Evolutionary conservation across 305 asterid genomes (phyloP).

Genomic region (Rubia tinctorum): DNA sequence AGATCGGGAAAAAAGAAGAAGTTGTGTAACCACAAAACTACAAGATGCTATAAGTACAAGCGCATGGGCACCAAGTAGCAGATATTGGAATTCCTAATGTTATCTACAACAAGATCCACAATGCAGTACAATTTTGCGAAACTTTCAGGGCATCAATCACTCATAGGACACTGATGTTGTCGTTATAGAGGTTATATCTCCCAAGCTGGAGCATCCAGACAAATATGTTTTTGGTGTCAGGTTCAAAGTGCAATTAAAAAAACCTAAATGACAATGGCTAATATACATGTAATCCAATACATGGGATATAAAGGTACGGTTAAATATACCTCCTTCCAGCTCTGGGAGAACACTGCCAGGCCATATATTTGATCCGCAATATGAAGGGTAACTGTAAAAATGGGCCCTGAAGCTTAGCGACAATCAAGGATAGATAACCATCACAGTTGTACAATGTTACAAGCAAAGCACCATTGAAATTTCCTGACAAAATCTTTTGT

Average conservation of each 20-base stretch:
- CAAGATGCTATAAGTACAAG: not conserved
- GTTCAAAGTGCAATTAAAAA: not conserved
- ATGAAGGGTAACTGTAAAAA: conserved; percentile 71
- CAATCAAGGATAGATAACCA: not conserved
- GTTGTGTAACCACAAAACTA: conserved; percentile 8
- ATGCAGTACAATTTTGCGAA: not conserved
- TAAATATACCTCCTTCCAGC: conserved; percentile 65
- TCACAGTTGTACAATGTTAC: not conserved
- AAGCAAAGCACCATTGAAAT: not conserved
- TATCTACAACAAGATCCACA: not conserved
- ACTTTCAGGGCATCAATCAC: not conserved
- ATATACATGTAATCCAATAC: not conserved
- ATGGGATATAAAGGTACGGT: not conserved
- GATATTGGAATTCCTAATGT: not conserved
- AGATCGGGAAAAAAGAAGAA: conserved; percentile 7
- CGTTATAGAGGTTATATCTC: not conserved
- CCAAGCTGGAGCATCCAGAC: not conserved
- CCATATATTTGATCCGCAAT: conserved; percentile 88
- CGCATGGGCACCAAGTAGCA: not conserved
- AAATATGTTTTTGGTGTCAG: not conserved
- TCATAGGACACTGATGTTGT: not conserved
- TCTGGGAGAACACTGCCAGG: conserved; percentile 73
- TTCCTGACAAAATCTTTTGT: not conserved
- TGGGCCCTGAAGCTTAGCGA: conserved; percentile 17
- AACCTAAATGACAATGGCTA: not conserved